phyloP scores from a whole-genome alignment of 352 stramenopile species.

The Pythium utonaiense region DNA sequence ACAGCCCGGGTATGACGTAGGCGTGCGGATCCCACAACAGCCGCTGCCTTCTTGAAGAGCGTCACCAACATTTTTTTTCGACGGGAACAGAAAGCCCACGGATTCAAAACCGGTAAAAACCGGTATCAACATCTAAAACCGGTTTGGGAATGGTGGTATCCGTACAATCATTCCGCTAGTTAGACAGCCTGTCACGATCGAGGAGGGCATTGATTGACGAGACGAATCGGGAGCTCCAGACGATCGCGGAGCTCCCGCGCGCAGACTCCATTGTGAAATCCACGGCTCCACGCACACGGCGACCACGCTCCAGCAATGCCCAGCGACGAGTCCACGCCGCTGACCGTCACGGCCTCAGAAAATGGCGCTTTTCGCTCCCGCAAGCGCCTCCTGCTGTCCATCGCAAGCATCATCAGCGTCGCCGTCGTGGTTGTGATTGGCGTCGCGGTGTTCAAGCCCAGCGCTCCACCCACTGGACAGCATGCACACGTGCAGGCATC shows the following conservation, averaged over 20 bases:
- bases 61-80: constrained; percentile 4
- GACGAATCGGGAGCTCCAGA: too few species aligned
- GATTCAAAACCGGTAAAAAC: not conserved
- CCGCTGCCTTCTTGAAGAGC: constrained; percentile 9
- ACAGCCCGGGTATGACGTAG: constrained; percentile 18
- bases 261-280: not conserved
- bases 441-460: constrained; percentile 1
- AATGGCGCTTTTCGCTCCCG: not conserved
- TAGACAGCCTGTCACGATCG: too few species aligned
- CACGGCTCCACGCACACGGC: not conserved
- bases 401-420: not conserved
- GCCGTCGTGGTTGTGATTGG: constrained; percentile 1
- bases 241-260: too few species aligned
- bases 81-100: too few species aligned
- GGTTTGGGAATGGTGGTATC: too few species aligned
- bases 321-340: not conserved
- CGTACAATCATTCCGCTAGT: too few species aligned
- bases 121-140: too few species aligned
- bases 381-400: not conserved
- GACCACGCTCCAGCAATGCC: not conserved
- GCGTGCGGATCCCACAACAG: not conserved
- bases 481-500: not conserved
- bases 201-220: too few species aligned
- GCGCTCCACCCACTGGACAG: not conserved
- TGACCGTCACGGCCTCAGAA: not conserved